Percentiles rank a stretch among this genome's conserved stretches.
phyloP scores from a whole-genome alignment of 371 early-diverging fungal species.

The Mortierella sp. region DNA sequence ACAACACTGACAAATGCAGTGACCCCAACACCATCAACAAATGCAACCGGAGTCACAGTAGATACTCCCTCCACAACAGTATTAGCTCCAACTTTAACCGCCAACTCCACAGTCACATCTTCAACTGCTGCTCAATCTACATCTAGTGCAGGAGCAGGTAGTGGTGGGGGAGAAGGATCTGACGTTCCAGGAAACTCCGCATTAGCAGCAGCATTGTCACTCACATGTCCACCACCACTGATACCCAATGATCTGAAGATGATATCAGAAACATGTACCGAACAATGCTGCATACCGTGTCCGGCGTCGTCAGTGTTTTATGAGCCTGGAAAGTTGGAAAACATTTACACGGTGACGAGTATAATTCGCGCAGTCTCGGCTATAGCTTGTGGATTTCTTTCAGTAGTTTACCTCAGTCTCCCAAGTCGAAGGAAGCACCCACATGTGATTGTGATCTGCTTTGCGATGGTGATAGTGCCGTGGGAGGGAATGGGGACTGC shows the following conservation, averaged over 20 bases:
- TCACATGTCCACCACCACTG: constrained; percentile 45
- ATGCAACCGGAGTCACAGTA: background rate
- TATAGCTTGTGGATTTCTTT: constrained; percentile 8
- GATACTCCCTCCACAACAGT: background rate
- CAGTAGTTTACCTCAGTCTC: constrained; percentile 22
- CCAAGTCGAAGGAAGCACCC: constrained; percentile 52
- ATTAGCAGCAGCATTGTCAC: background rate
- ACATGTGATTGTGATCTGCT: constrained; percentile 33
- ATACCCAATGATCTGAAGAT: constrained; percentile 10
- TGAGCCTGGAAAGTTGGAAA: constrained; percentile 29
- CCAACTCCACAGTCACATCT: background rate
- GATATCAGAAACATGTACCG: constrained; percentile 22
- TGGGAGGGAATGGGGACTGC: constrained; percentile 41
- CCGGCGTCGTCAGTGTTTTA: constrained; percentile 43
- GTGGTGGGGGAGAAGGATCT: background rate
- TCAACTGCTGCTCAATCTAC: background rate
- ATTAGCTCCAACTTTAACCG: background rate
- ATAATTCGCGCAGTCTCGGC: constrained; percentile 31
- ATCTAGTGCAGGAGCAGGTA: background rate
- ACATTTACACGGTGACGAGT: constrained; percentile 33
- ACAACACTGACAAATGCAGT: background rate
- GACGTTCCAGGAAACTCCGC: background rate
- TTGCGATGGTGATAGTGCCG: constrained; percentile 20
- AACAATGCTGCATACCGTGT: constrained; percentile 43
- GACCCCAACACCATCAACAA: background rate